Evolutionary conservation across 1,284 basidiomycete genomes (phyloP).

Genomic region (Trichosporon coremiiforme): DNA sequence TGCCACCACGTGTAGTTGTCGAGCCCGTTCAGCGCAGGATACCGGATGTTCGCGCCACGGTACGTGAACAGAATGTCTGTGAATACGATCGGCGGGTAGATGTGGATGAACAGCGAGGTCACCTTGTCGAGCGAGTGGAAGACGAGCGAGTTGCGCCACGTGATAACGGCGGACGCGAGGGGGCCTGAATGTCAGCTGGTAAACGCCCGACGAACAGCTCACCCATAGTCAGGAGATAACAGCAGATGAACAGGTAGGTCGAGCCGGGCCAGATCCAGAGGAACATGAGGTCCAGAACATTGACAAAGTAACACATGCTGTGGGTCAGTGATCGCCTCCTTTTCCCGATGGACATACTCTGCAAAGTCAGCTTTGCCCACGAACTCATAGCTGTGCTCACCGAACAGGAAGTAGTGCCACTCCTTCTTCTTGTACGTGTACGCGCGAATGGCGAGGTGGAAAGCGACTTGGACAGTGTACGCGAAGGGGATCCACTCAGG

Average conservation of each 20-base stretch:
- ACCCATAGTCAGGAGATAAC: constrained; percentile 82
- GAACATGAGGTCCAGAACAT: constrained; percentile 82
- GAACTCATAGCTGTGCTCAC: constrained; percentile 52
- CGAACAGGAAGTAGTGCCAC: constrained; percentile 94
- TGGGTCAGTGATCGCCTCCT: constrained; percentile 20
- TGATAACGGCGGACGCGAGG: constrained; percentile 88
- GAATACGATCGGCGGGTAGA: constrained; percentile 79
- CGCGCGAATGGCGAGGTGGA: constrained; percentile 76
- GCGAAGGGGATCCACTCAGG: constrained; percentile 69
- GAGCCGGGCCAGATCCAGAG: constrained; percentile 79
- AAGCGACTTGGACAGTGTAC: constrained; percentile 68
- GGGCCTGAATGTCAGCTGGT: constrained; percentile 59
- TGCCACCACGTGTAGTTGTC: constrained; percentile 52
- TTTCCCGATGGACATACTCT: constrained; percentile 16
- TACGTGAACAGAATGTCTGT: constrained; percentile 71
- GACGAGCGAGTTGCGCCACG: constrained; percentile 92
- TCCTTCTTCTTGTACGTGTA: constrained; percentile 81
- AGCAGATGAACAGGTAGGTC: constrained; percentile 75
- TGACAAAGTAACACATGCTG: constrained; percentile 77
- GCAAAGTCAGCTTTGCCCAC: neutral
- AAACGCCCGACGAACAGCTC: constrained; percentile 25
- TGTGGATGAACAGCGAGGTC: constrained; percentile 85
- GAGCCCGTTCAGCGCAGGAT: constrained; percentile 71
- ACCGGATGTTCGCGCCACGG: constrained; percentile 62
- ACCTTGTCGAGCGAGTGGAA: constrained; percentile 94